Percentiles rank a stretch among this genome's conserved stretches.
Evolutionary conservation across 192 early-diverging fungal genomes (phyloP).

Genomic region (Podila clonocystis): DNA sequence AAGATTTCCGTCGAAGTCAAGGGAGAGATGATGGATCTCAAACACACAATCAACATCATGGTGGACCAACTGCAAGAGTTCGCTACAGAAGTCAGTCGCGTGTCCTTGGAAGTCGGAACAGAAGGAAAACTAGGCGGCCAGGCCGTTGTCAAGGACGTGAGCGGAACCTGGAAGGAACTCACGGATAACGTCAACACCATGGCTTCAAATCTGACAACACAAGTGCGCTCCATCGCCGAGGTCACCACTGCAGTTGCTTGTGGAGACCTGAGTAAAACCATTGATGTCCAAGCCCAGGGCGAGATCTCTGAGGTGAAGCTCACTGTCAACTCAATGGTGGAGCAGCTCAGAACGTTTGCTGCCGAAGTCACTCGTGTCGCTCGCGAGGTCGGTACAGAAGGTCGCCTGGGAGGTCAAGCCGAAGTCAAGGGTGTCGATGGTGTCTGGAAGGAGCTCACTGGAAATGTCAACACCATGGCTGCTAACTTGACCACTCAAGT

Average conservation of each 20-base stretch:
- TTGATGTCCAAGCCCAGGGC: slow-evolving; percentile 59
- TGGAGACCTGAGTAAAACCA: slow-evolving; percentile 63
- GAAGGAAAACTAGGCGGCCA: slow-evolving; percentile 59
- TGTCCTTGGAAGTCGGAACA: slow-evolving; percentile 62
- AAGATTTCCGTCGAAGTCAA: slow-evolving; percentile 60
- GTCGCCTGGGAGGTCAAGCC: slow-evolving; percentile 68
- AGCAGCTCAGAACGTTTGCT: slow-evolving; percentile 66
- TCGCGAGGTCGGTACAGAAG: slow-evolving; percentile 69
- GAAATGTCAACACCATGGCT: slow-evolving; percentile 57
- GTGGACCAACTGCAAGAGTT: slow-evolving; percentile 14
- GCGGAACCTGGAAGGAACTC: slow-evolving; percentile 69
- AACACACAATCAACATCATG: slow-evolving; percentile 62
- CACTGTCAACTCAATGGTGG: slow-evolving; percentile 69
- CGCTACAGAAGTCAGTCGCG: slow-evolving; percentile 55
- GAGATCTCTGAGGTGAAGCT: slow-evolving; percentile 66
- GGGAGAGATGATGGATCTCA: slow-evolving; percentile 66
- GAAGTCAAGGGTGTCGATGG: slow-evolving; percentile 65
- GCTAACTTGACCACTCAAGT: slow-evolving; percentile 58
- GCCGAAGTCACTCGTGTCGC: slow-evolving; percentile 70
- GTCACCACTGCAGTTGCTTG: slow-evolving; percentile 67
- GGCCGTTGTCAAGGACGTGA: slow-evolving; percentile 49
- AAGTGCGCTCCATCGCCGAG: slow-evolving; percentile 66
- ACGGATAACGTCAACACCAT: slow-evolving; percentile 73
- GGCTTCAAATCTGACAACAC: slow-evolving; percentile 66
- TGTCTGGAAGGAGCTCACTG: slow-evolving; percentile 72